A percentile compares a stretch with the other conserved stretches of the same genome.
Evolutionary conservation across 2,329 filamentous ascomycete species (phyloP).

Genomic region (Exophiala xenobiotica): DNA sequence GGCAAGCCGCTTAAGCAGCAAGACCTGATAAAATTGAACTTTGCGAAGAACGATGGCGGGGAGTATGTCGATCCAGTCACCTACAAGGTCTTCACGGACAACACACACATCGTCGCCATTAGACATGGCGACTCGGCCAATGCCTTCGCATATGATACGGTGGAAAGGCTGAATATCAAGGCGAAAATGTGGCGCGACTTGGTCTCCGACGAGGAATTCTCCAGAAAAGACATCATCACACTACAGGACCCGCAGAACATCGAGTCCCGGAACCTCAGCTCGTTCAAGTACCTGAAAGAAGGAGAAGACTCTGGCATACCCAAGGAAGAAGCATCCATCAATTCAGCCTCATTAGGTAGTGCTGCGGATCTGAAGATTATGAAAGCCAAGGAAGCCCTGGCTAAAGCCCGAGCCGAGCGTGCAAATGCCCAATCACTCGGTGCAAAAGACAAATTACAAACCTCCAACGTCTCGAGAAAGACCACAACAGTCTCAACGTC

Average conservation of each 20-base stretch:
- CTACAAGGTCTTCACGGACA: constrained; percentile 96
- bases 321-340: constrained; percentile 73
- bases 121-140: constrained; percentile 80
- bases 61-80: constrained; percentile 96
- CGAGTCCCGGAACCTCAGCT: constrained; percentile 74
- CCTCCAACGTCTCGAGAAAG: constrained; percentile 26
- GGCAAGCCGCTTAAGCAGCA: constrained; percentile 74
- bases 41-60: constrained; percentile 84
- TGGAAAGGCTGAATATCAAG: constrained; percentile 94
- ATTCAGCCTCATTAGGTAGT: constrained; percentile 75
- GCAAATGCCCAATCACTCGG: constrained; percentile 36
- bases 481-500: constrained; percentile 19
- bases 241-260: constrained; percentile 94
- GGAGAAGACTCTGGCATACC: constrained; percentile 66
- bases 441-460: constrained; percentile 6
- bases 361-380: constrained; percentile 69
- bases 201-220: constrained; percentile 82
- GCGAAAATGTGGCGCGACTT: constrained; percentile 93
- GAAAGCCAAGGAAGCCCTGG: constrained; percentile 90
- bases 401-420: constrained; percentile 77
- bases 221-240: constrained; percentile 88
- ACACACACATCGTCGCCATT: constrained; percentile 92
- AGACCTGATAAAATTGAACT: constrained; percentile 87
- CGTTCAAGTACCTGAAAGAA: constrained; percentile 86
- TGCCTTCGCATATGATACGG: constrained; percentile 93